Evolutionary conservation across 495 filamentous ascomycete species (phyloP), one percentile per base, ranked within the genome.

Genomic region (Daldinia concentrica): DNA sequence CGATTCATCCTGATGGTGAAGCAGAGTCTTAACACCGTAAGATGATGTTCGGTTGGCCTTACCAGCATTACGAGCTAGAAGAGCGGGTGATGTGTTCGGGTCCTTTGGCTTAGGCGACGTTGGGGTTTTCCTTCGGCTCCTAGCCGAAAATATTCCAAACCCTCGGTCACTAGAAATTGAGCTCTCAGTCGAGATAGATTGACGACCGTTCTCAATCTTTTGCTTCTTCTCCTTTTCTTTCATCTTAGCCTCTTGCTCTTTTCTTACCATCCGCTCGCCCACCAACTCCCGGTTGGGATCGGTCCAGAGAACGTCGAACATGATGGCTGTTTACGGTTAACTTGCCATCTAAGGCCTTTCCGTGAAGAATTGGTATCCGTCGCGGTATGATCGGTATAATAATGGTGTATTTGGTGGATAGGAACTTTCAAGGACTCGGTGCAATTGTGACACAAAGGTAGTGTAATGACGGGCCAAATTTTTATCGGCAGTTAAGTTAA

Each of bases 261-360:
- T 82, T 34, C 82, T 78, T 29, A 81, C 69, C 4, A 78, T 76
- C 51, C 78, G 75, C 59, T 85, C 72, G 0, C 82, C 85, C 56
- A 87, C 78, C 4, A 76, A 77, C 74, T 86, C 85, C 59, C 73
- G 60, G 17, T 75, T 74, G 27, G 80, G 78, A 58, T 86, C 85
- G 6, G 79, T 76, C 84, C 84, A 87, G 62, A 84, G 74, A 50
- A 85, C 82, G 61, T 86, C 84, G 60, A 85, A 87, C 85, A 87
- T 87, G 30, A 55, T 76, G 69, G 11, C 34, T 14, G 26, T 0
- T 22, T 19, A n/a, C 62, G 39, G 24, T 41, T 36, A 7, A 9
- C 32, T 50, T 36, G 1, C 6, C 14, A 8, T 59, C 12, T 5
- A 29, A 56, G 14, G 43, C 12, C 9, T 58, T 17, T 3, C 6